These are phyloP conservation scores for Ogataea pilisensis DNA, from an alignment of 805 yeast species.

Conservation along the genomic window DNA sequence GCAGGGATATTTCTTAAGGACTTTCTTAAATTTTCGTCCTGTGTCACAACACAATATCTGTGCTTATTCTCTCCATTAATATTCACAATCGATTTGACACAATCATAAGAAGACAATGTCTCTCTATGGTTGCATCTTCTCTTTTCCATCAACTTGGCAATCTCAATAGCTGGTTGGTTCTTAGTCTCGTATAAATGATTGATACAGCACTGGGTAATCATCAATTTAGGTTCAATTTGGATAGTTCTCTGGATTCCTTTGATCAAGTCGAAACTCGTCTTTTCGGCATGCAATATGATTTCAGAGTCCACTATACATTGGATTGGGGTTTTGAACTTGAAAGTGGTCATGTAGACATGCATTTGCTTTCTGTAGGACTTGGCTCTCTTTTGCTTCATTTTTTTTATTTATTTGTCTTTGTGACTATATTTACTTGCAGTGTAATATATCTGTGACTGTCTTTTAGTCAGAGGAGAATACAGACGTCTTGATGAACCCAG, in stretches of 20 bases:
- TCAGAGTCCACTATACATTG: slow-evolving; percentile 87
- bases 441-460: too few relatives aligned
- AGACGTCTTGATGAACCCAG: too few relatives aligned
- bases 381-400: slow-evolving; percentile 95
- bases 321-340: slow-evolving; percentile 90
- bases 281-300: slow-evolving; percentile 59
- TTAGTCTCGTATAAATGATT: slow-evolving; percentile 72
- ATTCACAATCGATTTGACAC: slow-evolving; percentile 66
- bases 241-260: slow-evolving; percentile 77
- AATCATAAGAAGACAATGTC: slow-evolving; percentile 58
- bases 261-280: slow-evolving; percentile 70
- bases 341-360: slow-evolving; percentile 77
- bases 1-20: slow-evolving; percentile 78
- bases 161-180: slow-evolving; percentile 70
- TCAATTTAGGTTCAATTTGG: slow-evolving; percentile 79
- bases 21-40: slow-evolving; percentile 65
- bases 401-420: slow-evolving; percentile 4
- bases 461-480: too few relatives aligned
- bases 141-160: slow-evolving; percentile 84
- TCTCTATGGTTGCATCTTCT: slow-evolving; percentile 81
- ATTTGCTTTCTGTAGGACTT: slow-evolving; percentile 91
- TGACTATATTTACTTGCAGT: too few relatives aligned
- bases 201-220: slow-evolving; percentile 96
- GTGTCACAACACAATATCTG: slow-evolving; percentile 85
- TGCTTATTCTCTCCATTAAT: slow-evolving; percentile 81